Evolutionary conservation across 1,284 basidiomycete genomes (phyloP).

Genomic region (Acaromyces ingoldii): DNA sequence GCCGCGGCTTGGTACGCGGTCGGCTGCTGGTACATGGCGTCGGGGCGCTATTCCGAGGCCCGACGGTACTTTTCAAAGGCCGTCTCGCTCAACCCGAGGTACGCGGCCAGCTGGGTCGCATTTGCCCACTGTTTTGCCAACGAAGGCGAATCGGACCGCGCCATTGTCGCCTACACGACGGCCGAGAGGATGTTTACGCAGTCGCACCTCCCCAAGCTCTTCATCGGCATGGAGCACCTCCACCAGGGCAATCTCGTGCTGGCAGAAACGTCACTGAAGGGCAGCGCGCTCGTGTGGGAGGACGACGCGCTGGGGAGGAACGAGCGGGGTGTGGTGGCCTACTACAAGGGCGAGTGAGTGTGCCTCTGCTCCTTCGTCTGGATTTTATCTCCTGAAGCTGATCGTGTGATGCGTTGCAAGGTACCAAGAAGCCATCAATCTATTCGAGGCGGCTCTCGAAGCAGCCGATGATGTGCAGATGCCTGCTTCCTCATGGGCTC

Average conservation of each 20-base stretch:
- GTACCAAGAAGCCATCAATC: constrained; percentile 63
- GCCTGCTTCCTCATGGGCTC: constrained; percentile 74
- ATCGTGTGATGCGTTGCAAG: constrained; percentile 53
- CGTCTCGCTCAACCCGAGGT: constrained; percentile 90
- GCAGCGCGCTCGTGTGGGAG: constrained; percentile 72
- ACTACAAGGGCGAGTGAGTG: constrained; percentile 73
- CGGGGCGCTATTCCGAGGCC: constrained; percentile 61
- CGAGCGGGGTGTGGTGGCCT: constrained; percentile 87
- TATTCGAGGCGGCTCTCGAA: constrained; percentile 57
- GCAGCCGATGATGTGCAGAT: constrained; percentile 65
- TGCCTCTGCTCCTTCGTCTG: neutral
- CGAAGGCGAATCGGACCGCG: constrained; percentile 94
- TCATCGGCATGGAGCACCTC: constrained; percentile 97
- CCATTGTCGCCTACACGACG: constrained; percentile 95
- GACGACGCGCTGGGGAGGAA: constrained; percentile 84
- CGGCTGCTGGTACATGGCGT: constrained; percentile 89
- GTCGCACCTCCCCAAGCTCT: constrained; percentile 86
- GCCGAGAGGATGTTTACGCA: constrained; percentile 88
- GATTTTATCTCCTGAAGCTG: neutral
- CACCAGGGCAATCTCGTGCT: constrained; percentile 75
- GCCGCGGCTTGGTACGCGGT: constrained; percentile 97
- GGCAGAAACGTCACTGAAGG: constrained; percentile 80
- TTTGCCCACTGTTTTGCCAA: constrained; percentile 95
- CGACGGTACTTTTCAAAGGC: constrained; percentile 65
- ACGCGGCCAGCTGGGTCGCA: constrained; percentile 92